These are phyloP conservation scores for Komagataella populi DNA, from an alignment of 805 yeast species.

Conservation along the genomic window DNA sequence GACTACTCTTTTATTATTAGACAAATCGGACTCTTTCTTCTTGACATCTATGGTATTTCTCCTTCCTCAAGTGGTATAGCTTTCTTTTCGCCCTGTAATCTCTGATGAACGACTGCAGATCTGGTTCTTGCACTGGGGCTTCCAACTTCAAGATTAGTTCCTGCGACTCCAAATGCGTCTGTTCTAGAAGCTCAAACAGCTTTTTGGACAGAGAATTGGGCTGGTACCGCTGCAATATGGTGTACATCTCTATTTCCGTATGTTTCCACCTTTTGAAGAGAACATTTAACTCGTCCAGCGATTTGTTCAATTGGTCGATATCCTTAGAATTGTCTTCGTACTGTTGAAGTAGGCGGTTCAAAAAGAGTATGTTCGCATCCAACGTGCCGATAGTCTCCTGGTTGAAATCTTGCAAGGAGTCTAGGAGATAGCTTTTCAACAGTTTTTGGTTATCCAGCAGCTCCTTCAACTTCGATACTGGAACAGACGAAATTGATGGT, in stretches of 20 bases:
- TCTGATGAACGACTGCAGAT: slow-evolving; percentile 18
- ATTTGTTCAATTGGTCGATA: not conserved
- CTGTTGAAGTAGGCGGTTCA: not conserved
- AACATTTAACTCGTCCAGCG: not conserved
- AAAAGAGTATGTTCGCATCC: not conserved
- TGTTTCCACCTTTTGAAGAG: not conserved
- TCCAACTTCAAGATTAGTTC: not conserved
- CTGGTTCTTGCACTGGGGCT: not conserved
- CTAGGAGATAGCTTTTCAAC: not conserved
- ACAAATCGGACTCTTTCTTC: slow-evolving; percentile 21
- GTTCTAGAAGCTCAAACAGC: not conserved
- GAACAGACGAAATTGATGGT: not conserved
- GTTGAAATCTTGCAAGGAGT: not conserved
- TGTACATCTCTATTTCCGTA: slow-evolving; percentile 1
- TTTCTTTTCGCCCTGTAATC: slow-evolving; percentile 27
- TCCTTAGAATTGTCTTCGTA: not conserved
- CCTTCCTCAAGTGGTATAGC: slow-evolving; percentile 28
- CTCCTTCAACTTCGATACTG: not conserved
- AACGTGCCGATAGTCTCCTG: not conserved
- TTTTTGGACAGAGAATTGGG: not conserved
- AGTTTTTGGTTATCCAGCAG: not conserved
- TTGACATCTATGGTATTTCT: slow-evolving; percentile 31
- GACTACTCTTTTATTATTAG: no score
- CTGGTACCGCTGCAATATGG: not conserved
- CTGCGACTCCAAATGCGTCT: not conserved